Percentiles rank a stretch among this genome's conserved stretches.
Evolutionary conservation across 2,329 filamentous ascomycete genomes (phyloP).

Genomic region (Microdochium nivale): DNA sequence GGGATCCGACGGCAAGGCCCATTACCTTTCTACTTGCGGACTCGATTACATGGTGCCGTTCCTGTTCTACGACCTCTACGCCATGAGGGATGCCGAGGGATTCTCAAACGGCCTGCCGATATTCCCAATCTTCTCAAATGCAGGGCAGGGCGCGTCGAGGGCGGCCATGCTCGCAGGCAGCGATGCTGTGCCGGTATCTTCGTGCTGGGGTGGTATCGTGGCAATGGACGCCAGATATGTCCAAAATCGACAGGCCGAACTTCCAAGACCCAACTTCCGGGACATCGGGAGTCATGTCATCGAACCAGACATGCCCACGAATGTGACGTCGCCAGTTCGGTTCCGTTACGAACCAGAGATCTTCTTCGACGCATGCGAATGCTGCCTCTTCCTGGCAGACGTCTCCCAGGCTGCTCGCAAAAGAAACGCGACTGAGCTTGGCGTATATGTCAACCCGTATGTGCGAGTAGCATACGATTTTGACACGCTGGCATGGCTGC

Average conservation of each 20-base stretch:
- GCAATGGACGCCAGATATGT: conserved; percentile 55
- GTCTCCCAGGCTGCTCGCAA: conserved; percentile 27
- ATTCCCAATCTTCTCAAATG: conserved; percentile 57
- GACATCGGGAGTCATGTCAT: conserved; percentile 23
- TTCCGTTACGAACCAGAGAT: conserved; percentile 51
- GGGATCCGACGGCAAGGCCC: conserved; percentile 38
- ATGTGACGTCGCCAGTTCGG: conserved; percentile 30
- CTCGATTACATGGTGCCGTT: conserved; percentile 62
- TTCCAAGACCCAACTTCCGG: conserved; percentile 24
- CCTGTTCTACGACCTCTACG: conserved; percentile 67
- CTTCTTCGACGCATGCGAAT: conserved; percentile 57
- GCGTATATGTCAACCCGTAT: conserved; percentile 68
- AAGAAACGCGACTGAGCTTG: conserved; percentile 33
- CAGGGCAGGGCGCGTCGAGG: conserved; percentile 44
- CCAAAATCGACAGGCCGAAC: conserved; percentile 27
- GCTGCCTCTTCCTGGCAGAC: conserved; percentile 48
- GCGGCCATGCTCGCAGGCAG: conserved; percentile 51
- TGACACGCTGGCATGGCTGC: conserved; percentile 47
- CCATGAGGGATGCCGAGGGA: conserved; percentile 58
- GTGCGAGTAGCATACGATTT: conserved; percentile 62
- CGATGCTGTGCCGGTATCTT: conserved; percentile 60
- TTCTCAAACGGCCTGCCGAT: conserved; percentile 54
- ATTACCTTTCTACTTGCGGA: conserved; percentile 62
- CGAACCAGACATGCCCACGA: conserved; percentile 21
- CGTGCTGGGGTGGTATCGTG: conserved; percentile 73